A percentile compares a stretch with the other conserved stretches of the same genome.
Evolutionary conservation across 1,139 yeast genomes (phyloP).

Genomic region (Pichia sp.): DNA sequence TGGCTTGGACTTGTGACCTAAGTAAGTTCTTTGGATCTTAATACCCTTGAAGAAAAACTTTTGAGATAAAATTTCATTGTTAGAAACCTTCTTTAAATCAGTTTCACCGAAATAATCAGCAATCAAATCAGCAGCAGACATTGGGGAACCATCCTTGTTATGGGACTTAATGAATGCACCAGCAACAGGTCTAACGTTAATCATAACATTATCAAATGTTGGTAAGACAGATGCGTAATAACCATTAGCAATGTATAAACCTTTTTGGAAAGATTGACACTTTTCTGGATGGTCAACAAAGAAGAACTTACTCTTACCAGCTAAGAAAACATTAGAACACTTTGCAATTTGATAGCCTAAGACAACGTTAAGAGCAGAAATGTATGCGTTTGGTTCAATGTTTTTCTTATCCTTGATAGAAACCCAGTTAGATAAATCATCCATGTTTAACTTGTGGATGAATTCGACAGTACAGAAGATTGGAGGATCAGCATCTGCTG

Average conservation of each 20-base stretch:
- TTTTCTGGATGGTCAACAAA: constrained; percentile 29
- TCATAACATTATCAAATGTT: constrained; percentile 24
- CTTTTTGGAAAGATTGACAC: constrained; percentile 25
- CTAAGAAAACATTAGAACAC: constrained; percentile 24
- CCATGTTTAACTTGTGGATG: constrained; percentile 23
- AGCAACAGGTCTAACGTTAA: constrained; percentile 25
- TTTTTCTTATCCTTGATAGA: constrained; percentile 33
- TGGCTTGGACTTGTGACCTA: constrained; percentile 24
- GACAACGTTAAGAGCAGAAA: constrained; percentile 23
- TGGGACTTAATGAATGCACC: constrained; percentile 26
- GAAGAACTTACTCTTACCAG: constrained; percentile 31
- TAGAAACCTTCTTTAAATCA: constrained; percentile 19
- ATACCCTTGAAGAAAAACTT: constrained; percentile 25
- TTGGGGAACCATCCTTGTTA: constrained; percentile 24
- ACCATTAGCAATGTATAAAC: constrained; percentile 24
- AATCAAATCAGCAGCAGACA: constrained; percentile 26
- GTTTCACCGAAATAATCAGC: constrained; percentile 23
- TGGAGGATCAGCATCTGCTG: constrained; percentile 13
- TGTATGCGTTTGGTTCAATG: constrained; percentile 23
- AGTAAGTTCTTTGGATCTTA: constrained; percentile 23
- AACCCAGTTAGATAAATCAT: constrained; percentile 28
- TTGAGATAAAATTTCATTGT: constrained; percentile 14
- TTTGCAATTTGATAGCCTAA: constrained; percentile 25
- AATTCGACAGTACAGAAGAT: constrained; percentile 23
- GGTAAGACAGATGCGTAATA: constrained; percentile 25